These are phyloP conservation scores for Mallotus repandus DNA, from an alignment of 441 rosid genomes.

Conservation along the genomic window DNA sequence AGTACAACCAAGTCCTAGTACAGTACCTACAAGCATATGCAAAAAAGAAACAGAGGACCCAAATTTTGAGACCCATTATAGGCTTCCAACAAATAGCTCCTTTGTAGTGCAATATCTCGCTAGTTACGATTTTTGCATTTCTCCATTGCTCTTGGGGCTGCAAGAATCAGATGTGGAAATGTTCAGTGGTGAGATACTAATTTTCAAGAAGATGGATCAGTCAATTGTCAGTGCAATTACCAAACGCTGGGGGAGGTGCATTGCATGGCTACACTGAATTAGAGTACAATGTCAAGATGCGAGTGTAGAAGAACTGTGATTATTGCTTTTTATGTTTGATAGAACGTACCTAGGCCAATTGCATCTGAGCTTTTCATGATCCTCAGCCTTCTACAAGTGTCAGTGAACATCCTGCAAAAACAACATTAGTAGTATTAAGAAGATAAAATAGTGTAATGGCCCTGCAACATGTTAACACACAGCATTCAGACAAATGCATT, in stretches of 20 bases:
- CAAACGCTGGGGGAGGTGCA: no score
- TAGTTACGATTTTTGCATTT: constrained; percentile 55
- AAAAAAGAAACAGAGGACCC: constrained; percentile 12
- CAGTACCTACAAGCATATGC: constrained; percentile 11
- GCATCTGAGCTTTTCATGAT: constrained; percentile 86
- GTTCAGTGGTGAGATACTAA: neutral
- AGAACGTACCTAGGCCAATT: constrained; percentile 56
- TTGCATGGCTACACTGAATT: no score
- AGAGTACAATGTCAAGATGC: neutral
- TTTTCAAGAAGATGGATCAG: neutral
- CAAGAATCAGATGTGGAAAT: constrained; percentile 20
- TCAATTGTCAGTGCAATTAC: no score
- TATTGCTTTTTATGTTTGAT: neutral
- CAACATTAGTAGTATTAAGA: neutral
- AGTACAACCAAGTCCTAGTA: constrained; percentile 22
- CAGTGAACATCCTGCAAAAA: constrained; percentile 60
- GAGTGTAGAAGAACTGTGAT: neutral
- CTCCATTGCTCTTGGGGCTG: constrained; percentile 83
- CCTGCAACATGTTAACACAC: neutral
- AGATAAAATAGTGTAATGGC: neutral
- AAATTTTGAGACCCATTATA: constrained; percentile 1
- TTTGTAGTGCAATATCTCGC: constrained; percentile 1
- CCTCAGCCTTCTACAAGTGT: constrained; percentile 63
- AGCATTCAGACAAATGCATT: neutral
- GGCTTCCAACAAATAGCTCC: constrained; percentile 1